Evolutionary conservation across 2,329 filamentous ascomycete species (phyloP), one percentile per base, ranked within the genome.

Genomic region (Nigrospora sphaerica): DNA sequence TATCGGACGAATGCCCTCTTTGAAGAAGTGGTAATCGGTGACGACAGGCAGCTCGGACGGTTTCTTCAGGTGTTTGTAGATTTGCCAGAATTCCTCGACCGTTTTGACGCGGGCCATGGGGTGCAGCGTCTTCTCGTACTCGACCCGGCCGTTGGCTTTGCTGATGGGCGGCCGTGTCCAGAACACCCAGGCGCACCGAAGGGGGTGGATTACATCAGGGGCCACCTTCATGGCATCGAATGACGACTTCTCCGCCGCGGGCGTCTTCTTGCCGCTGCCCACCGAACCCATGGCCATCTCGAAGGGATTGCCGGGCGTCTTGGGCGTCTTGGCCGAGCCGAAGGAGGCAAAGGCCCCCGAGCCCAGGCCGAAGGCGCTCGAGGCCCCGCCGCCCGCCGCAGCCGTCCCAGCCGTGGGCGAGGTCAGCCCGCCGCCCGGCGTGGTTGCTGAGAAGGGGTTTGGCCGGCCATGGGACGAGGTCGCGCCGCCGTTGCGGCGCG

Each of bases 1-100:
- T 57, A 98, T 93, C 18, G 93, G 93, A 50, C 93, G 83, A 51
- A 98, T 91, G 46, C 91, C 92, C 62, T 93, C 90, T 69, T 93
- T 95, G 75, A 98, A 98, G 49, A 98, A 85, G 65, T 98, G 93
- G 63, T 96, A 98, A 68, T 98, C 93, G 19, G 91, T 96, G 31
- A 97, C 92, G 5, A 92, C 84, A 7, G 92, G 92, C 48, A 98
- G 75, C 32, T 78, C 73, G 33, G 91, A 97, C 3, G 95, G 93
- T 28, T 87, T 82, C 71, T 95, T 95, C 41, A 98, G 77, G 66
- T 97, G 90, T 46, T 80, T 75, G 63, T 95, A 97, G 34, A 95
- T 83, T 41, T 81, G 77, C 81, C 90, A 96, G 64, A 98, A 97
- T 49, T 93, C 87, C 68, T 97, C 90, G 42, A 81, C 89, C 6